These are phyloP conservation scores for Calycina marina DNA, from an alignment of 2,329 filamentous ascomycete species.

Conservation along the genomic window DNA sequence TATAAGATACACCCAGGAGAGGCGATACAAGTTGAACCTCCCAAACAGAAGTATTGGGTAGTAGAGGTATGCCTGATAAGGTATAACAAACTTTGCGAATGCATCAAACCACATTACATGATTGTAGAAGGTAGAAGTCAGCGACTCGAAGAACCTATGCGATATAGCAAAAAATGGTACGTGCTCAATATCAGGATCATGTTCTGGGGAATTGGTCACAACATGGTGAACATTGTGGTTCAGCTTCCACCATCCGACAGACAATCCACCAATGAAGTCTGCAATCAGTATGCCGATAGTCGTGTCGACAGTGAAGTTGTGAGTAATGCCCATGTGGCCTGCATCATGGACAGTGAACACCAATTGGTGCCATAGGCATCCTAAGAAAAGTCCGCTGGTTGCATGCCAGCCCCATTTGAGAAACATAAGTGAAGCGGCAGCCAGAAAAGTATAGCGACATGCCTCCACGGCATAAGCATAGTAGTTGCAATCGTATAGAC, in stretches of 20 bases:
- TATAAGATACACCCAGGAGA: conserved; percentile 68
- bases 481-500: conserved; percentile 77
- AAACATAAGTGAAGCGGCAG: conserved; percentile 43
- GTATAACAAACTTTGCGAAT: conserved; percentile 53
- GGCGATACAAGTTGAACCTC: conserved; percentile 73
- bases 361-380: conserved; percentile 84
- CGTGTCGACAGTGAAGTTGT: conserved; percentile 70
- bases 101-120: conserved; percentile 65
- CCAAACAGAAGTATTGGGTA: conserved; percentile 70
- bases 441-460: conserved; percentile 56
- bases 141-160: conserved; percentile 58
- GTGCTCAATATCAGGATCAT: conserved; percentile 90
- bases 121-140: conserved; percentile 74
- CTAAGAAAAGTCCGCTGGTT: conserved; percentile 59
- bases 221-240: conserved; percentile 97
- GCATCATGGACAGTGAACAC: conserved; percentile 92
- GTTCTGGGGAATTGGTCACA: conserved; percentile 86
- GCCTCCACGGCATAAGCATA: conserved; percentile 62
- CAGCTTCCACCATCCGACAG: conserved; percentile 91
- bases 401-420: conserved; percentile 52
- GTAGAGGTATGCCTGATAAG: conserved; percentile 69
- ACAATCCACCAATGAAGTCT: conserved; percentile 78
- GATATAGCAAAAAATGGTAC: conserved; percentile 81
- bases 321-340: conserved; percentile 94
- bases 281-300: conserved; percentile 82